Conservation (phyloP, 306 rosid genomes). For the Rosa rugosa region DNA sequence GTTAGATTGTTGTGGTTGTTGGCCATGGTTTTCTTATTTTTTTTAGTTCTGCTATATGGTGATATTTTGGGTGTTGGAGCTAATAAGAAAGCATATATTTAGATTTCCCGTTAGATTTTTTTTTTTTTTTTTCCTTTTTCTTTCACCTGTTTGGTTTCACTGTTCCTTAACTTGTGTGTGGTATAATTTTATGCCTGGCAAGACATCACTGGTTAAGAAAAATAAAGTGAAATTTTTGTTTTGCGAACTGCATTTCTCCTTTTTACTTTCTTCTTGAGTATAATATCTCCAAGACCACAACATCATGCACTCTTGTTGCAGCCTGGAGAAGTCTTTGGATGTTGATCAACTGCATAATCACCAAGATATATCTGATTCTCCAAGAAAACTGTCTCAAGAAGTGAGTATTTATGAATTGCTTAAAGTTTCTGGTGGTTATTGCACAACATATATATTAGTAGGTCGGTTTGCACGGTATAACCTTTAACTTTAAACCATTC, state of each 20-base stretch:
- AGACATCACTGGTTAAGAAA: not conserved
- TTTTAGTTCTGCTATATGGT: too few species aligned
- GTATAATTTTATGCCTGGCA: not conserved
- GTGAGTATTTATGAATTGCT: constrained; percentile 30
- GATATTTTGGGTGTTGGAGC: too few species aligned
- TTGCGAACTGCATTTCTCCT: too few species aligned
- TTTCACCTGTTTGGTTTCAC: too few species aligned
- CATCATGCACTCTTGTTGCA: constrained; percentile 24
- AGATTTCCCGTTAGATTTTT: too few species aligned
- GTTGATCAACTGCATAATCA: constrained; percentile 33
- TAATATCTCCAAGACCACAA: not conserved
- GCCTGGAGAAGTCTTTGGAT: constrained; percentile 35
- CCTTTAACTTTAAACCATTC: not conserved
- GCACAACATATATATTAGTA: not conserved
- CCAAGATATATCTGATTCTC: constrained; percentile 20
- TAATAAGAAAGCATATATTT: too few species aligned
- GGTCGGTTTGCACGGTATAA: not conserved
- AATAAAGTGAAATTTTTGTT: too few species aligned
- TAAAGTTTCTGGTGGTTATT: constrained; percentile 10
- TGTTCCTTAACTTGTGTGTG: not conserved
- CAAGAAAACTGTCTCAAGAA: constrained; percentile 37
- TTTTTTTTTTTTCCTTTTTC: too few species aligned
- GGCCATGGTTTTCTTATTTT: too few species aligned
- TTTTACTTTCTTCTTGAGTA: too few species aligned
- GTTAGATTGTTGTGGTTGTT: too few species aligned